phyloP scores from a whole-genome alignment of 2,329 filamentous ascomycete genomes.

The Fusarium verrucosum region DNA sequence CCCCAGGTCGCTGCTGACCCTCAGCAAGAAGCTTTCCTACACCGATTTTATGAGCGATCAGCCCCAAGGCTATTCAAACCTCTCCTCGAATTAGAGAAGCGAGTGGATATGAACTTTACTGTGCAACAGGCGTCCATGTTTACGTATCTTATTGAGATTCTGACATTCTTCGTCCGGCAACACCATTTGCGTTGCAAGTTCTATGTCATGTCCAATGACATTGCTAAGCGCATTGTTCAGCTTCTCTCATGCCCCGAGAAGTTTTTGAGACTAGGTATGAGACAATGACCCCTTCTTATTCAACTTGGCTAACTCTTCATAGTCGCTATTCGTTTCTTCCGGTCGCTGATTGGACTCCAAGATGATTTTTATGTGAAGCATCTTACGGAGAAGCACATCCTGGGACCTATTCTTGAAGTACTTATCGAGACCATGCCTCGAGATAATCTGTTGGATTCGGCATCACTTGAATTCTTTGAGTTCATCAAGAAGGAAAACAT shows the following conservation, averaged over 20 bases:
- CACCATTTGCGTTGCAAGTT: conserved; percentile 87
- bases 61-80: conserved; percentile 88
- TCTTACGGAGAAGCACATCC: conserved; percentile 80
- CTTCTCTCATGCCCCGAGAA: conserved; percentile 87
- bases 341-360: conserved; percentile 82
- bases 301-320: conserved; percentile 34
- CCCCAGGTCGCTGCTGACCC: conserved; percentile 65
- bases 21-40: conserved; percentile 85
- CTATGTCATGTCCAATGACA: conserved; percentile 82
- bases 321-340: conserved; percentile 95
- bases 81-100: conserved; percentile 79
- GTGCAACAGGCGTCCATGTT: conserved; percentile 91
- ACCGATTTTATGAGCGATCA: conserved; percentile 88
- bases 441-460: conserved; percentile 93
- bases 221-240: conserved; percentile 82
- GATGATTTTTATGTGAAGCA: conserved; percentile 93
- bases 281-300: conserved; percentile 4
- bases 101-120: conserved; percentile 74
- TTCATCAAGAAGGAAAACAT: conserved; percentile 84
- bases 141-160: conserved; percentile 88
- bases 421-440: conserved; percentile 86
- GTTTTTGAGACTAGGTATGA: conserved; percentile 85
- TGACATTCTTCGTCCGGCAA: conserved; percentile 92
- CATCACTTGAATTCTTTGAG: conserved; percentile 93
- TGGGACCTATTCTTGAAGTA: conserved; percentile 86